Percentiles rank a stretch among this genome's conserved stretches.
These are phyloP conservation scores for Myxozyma neotropica DNA, from an alignment of 805 yeast species.

Conservation along the genomic window DNA sequence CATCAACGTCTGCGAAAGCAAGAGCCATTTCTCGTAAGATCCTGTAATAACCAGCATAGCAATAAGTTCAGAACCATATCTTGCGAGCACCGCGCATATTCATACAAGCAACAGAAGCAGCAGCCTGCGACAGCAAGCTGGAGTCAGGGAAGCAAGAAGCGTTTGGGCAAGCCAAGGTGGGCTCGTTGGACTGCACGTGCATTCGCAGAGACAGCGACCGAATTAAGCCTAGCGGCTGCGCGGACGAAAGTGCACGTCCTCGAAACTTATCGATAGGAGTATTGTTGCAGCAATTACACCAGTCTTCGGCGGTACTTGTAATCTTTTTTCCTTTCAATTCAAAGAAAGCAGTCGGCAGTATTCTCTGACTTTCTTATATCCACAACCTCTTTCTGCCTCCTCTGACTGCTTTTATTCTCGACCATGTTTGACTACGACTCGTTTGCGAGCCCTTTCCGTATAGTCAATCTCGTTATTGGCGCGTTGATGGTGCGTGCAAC, in stretches of 20 bases:
- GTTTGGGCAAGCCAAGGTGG: too few species aligned
- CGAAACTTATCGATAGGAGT: neutral
- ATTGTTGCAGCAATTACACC: neutral
- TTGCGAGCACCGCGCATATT: too few species aligned
- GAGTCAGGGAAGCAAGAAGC: too few species aligned
- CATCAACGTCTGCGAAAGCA: too few species aligned
- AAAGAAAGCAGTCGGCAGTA: too few species aligned
- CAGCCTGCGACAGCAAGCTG: too few species aligned
- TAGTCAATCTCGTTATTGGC: slow-evolving; percentile 42
- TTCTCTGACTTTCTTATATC: too few species aligned
- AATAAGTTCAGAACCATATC: too few species aligned
- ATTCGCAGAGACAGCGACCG: neutral
- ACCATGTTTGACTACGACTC: slow-evolving; percentile 31
- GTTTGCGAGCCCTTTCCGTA: slow-evolving; percentile 40
- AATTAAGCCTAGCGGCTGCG: neutral
- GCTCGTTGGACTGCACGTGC: slow-evolving; percentile 2
- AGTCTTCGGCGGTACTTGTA: neutral
- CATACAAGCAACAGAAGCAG: too few species aligned
- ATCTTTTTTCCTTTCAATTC: too few species aligned
- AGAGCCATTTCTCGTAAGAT: too few species aligned
- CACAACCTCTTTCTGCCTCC: neutral
- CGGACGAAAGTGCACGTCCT: neutral
- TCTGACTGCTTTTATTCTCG: neutral
- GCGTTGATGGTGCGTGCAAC: slow-evolving; percentile 35
- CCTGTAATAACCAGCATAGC: too few species aligned